Evolutionary conservation across 306 rosid genomes (phyloP).

Genomic region (Cicer chorassanicum): DNA sequence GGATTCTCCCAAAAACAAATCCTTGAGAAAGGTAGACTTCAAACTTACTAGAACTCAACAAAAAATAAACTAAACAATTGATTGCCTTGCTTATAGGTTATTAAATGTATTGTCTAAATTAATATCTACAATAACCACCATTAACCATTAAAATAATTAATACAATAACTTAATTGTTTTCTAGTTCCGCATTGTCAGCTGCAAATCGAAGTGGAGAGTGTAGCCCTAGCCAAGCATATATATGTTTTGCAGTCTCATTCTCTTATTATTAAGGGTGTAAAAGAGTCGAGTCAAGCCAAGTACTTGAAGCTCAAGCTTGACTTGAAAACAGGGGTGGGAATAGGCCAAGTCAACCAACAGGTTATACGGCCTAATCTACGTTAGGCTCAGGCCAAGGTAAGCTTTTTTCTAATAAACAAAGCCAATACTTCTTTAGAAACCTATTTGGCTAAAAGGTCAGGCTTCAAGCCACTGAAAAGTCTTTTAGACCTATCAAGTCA

Average conservation of each 20-base stretch:
- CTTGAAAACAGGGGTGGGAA: no score
- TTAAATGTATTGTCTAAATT: slow-evolving; percentile 5
- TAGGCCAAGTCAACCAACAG: no score
- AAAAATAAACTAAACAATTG: slow-evolving; percentile 13
- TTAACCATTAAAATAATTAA: slow-evolving; percentile 6
- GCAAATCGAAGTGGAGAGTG: not conserved
- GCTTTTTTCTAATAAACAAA: no score
- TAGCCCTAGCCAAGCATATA: not conserved
- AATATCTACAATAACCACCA: not conserved
- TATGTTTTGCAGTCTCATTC: slow-evolving; percentile 12
- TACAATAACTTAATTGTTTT: slow-evolving; percentile 8
- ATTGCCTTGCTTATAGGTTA: slow-evolving; percentile 22
- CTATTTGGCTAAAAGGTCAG: no score
- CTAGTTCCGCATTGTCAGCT: slow-evolving; percentile 15
- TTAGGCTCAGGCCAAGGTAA: no score
- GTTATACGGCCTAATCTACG: no score
- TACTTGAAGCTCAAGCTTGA: no score
- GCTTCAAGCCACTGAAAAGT: no score
- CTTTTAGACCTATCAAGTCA: no score
- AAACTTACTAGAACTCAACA: slow-evolving; percentile 18
- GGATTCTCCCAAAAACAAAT: slow-evolving; percentile 1
- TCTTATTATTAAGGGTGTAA: not conserved
- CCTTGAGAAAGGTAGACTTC: not conserved
- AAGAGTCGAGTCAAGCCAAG: no score
- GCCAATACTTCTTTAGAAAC: no score